phyloP scores from a whole-genome alignment of 2,329 filamentous ascomycete species.

The Monosporascus sp. region DNA sequence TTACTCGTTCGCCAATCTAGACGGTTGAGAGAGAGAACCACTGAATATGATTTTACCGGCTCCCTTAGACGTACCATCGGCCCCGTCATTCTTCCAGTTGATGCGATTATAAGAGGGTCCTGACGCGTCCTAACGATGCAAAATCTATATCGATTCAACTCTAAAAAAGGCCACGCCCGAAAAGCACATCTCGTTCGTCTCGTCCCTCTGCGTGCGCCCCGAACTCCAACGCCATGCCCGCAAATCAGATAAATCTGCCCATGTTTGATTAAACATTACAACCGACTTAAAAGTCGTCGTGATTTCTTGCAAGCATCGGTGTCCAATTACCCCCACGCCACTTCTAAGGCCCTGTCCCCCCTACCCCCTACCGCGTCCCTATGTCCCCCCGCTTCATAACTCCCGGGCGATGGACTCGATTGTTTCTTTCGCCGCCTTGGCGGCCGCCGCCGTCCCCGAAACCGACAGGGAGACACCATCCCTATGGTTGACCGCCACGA shows the following conservation, averaged over 20 bases:
- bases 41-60: background rate
- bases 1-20: conserved; percentile 37
- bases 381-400: conserved; percentile 22
- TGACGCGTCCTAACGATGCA: conserved; percentile 2
- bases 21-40: conserved; percentile 8
- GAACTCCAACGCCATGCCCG: background rate
- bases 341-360: conserved; percentile 4
- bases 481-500: conserved; percentile 33
- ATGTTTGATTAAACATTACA: conserved; percentile 1
- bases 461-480: conserved; percentile 35
- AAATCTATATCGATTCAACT: conserved; percentile 4
- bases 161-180: conserved; percentile 6
- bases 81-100: too few relatives aligned
- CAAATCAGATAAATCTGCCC: background rate
- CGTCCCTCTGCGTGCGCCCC: too few relatives aligned
- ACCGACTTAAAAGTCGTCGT: background rate
- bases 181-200: background rate
- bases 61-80: background rate
- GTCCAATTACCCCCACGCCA: conserved; percentile 9
- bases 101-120: too few relatives aligned
- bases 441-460: conserved; percentile 21
- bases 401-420: conserved; percentile 29
- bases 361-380: background rate
- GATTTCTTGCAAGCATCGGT: too few relatives aligned
- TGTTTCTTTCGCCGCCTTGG: conserved; percentile 21